Evolutionary conservation across 768 basidiomycete genomes (phyloP).

Genomic region (Amanita inopinata): DNA sequence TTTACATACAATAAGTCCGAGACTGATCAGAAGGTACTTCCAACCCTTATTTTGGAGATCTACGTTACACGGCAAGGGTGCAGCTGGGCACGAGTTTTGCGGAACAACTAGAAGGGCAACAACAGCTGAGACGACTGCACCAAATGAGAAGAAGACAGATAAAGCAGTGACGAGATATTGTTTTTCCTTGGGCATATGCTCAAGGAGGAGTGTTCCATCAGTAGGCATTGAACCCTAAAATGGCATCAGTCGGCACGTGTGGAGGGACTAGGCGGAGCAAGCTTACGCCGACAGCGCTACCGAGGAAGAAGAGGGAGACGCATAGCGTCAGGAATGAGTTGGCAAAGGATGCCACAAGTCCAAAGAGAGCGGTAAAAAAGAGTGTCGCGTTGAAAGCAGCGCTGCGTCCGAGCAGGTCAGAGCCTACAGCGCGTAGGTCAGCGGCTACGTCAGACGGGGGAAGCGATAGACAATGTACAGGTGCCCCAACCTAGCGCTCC

Average conservation of each 20-base stretch:
- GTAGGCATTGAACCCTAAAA: slow-evolving; percentile 89
- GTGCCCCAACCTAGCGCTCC: slow-evolving; percentile 90
- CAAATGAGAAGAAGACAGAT: slow-evolving; percentile 93
- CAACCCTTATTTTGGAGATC: slow-evolving; percentile 73
- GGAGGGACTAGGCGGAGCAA: not conserved
- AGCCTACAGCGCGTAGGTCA: slow-evolving; percentile 31
- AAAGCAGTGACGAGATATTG: slow-evolving; percentile 87
- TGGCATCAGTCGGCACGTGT: not conserved
- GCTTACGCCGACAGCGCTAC: slow-evolving; percentile 87
- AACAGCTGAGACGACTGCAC: slow-evolving; percentile 77
- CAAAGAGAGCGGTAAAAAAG: slow-evolving; percentile 84
- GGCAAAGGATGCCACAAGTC: slow-evolving; percentile 67
- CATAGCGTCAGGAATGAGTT: slow-evolving; percentile 64
- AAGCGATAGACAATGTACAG: slow-evolving; percentile 38
- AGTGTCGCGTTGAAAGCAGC: slow-evolving; percentile 90
- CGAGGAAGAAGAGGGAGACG: slow-evolving; percentile 73
- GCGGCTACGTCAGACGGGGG: not conserved
- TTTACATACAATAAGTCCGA: slow-evolving; percentile 73
- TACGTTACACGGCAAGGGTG: slow-evolving; percentile 49
- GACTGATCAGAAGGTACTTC: slow-evolving; percentile 70
- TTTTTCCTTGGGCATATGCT: slow-evolving; percentile 89
- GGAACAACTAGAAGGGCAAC: slow-evolving; percentile 79
- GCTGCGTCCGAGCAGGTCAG: slow-evolving; percentile 82
- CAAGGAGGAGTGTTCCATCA: slow-evolving; percentile 85
- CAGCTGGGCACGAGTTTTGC: slow-evolving; percentile 49